Conservation (phyloP, 2,329 filamentous ascomycete genomes). For the Aspergillus neoniger region DNA sequence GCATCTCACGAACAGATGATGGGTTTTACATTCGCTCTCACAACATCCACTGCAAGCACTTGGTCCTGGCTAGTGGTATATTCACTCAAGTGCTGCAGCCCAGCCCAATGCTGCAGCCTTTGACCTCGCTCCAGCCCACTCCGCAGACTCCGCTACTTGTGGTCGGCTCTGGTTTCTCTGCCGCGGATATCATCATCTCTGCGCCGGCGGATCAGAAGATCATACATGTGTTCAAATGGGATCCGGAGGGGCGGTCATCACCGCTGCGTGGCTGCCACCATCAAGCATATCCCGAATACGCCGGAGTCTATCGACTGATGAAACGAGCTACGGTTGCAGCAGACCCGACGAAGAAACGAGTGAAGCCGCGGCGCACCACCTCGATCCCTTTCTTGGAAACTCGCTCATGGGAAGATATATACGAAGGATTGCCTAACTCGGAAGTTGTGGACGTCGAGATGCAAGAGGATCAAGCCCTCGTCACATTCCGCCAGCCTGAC, state of each 20-base stretch:
- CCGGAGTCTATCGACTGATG: slow-evolving; percentile 62
- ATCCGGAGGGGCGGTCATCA: slow-evolving; percentile 56
- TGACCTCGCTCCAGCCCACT: slow-evolving; percentile 39
- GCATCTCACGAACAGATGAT: slow-evolving; percentile 47
- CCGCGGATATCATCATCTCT: slow-evolving; percentile 62
- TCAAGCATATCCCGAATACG: slow-evolving; percentile 64
- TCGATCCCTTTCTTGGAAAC: slow-evolving; percentile 50
- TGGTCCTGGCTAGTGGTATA: slow-evolving; percentile 62
- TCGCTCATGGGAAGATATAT: slow-evolving; percentile 53
- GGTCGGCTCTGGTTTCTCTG: slow-evolving; percentile 63
- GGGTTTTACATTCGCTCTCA: slow-evolving; percentile 57
- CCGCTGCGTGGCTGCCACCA: slow-evolving; percentile 61
- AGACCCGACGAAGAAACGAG: slow-evolving; percentile 23
- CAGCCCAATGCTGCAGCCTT: slow-evolving; percentile 50
- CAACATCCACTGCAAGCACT: slow-evolving; percentile 55
- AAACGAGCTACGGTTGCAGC: slow-evolving; percentile 50
- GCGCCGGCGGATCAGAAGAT: slow-evolving; percentile 53
- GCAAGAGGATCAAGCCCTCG: slow-evolving; percentile 31
- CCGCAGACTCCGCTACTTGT: slow-evolving; percentile 52
- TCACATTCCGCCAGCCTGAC: slow-evolving; percentile 48
- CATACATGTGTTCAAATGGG: slow-evolving; percentile 63
- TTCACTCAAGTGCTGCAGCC: slow-evolving; percentile 58
- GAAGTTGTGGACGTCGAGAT: slow-evolving; percentile 46
- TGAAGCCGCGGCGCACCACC: slow-evolving; percentile 35
- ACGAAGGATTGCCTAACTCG: slow-evolving; percentile 60